A percentile compares a stretch with the other conserved stretches of the same genome.
These are phyloP conservation scores for Sonneratia caseolaris DNA, from an alignment of 345 rosid species.

Conservation along the genomic window DNA sequence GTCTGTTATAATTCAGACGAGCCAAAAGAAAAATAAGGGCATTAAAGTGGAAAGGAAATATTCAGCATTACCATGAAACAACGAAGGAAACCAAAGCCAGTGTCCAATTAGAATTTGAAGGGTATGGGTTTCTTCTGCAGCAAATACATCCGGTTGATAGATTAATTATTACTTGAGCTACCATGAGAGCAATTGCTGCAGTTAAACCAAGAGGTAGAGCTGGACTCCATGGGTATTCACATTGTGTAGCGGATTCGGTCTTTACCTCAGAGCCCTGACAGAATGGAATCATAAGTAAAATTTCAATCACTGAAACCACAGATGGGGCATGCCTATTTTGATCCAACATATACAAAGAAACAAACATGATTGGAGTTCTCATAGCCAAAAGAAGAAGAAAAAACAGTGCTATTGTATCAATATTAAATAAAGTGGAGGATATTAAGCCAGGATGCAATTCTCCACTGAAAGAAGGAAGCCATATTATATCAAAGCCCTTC, in stretches of 20 bases:
- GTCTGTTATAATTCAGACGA: not conserved
- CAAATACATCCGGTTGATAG: slow-evolving; percentile 67
- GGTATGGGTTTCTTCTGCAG: slow-evolving; percentile 47
- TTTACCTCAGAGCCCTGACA: slow-evolving; percentile 59
- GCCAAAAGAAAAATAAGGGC: not conserved
- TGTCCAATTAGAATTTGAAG: slow-evolving; percentile 55
- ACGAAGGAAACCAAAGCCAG: slow-evolving; percentile 54
- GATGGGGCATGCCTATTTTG: not conserved
- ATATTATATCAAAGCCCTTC: too few species aligned
- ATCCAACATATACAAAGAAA: not conserved
- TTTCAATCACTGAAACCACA: not conserved
- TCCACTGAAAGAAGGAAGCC: too few species aligned
- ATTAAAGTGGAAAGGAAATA: not conserved
- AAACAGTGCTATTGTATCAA: not conserved
- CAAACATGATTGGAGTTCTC: not conserved
- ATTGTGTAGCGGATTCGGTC: slow-evolving; percentile 28
- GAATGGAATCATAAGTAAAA: slow-evolving; percentile 7
- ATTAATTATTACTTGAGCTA: slow-evolving; percentile 55
- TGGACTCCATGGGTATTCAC: slow-evolving; percentile 63
- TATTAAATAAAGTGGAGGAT: not conserved
- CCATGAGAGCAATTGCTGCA: slow-evolving; percentile 51
- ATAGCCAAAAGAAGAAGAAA: not conserved
- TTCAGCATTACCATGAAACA: slow-evolving; percentile 58
- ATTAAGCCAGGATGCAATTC: too few species aligned
- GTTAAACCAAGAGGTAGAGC: slow-evolving; percentile 63